Evolutionary conservation across 257 asterid genomes (phyloP), one percentile per base, ranked within the genome.

Genomic region (Mitragyna speciosa): DNA sequence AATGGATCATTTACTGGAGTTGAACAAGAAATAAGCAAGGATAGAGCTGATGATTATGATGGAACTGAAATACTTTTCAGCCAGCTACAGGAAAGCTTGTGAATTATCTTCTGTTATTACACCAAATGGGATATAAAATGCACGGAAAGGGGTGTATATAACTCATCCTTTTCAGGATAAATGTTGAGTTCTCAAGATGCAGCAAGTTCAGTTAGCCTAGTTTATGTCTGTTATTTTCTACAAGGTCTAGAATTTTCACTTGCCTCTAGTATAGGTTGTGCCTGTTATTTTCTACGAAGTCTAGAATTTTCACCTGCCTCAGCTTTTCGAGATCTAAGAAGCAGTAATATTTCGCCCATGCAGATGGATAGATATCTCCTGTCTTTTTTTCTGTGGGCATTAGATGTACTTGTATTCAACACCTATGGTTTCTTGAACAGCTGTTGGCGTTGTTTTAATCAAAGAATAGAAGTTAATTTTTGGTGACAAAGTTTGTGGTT

Each of bases 21-120:
- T 76, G 83, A 70, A 65, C 36, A 75, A 8, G 77, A 61, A 30
- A 67, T 77, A 48, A 86, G 65, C 41, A 81, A 69, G 67, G 84
- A 82, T 65, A 45, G 58, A 66, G 81, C 68, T 76, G 83, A 85
- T 47, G 90, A 17, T 78, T 88, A 71, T 12, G 85, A 76, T 30
- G 91, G 74, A 76, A 87, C 73, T 43, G 83, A 65, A 54, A 75
- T 70, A 24, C 83, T 88, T 79, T 83, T 89, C 80, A 78, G 82
- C 84, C 92, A 91, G 86, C 88, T 89, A 67, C 90, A 88, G 71
- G 95, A 84, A 61, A 88, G 88, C 91, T 87, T 89, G 89, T 91
- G 87, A 91, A 82, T 47, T 63, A 47, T 76, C 22, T 74, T 70
- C 61, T 64, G 48, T 74, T 75, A 47, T 72, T 65, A 33, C 14